Base-by-base conservation (phyloP, 1,139 yeast species). In the Yamadazyma triangularis region DNA sequence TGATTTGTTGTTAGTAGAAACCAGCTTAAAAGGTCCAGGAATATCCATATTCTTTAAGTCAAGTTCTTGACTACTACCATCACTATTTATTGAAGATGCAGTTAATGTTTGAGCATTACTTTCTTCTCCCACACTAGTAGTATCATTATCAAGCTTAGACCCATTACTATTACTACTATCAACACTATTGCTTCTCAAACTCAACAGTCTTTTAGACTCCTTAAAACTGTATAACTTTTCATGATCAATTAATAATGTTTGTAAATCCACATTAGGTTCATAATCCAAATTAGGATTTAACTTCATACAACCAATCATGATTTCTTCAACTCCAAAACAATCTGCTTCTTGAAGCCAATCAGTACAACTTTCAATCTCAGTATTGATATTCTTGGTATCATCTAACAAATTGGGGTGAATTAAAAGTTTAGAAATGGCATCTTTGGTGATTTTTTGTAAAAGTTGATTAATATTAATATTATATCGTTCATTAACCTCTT, bases 341-440 rank as follows among this genome's bases (percentile, higher is more conserved):
- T 40, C 45, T 4, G 39, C 44, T 7, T 40, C 31, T n/a, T 39
- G 28, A 7, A 18, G 9, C 20, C 20, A 18, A 18, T 18, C 9
- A 9, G 20, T 18, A 18, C 20, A 18, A 18, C 9, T 6, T 6
- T 18, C 9, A 18, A 18, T 18, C 20, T 18, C 20, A 18, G 6
- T 18, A 9, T 6, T 18, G 6, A 18, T 18, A 9, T 18, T 18
- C 6, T 18, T 28, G 35, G 51, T 45, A 9, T 65, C 40, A 10
- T 42, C 39, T 4, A 64, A 38, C 27, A 77, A 57, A 31, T 69
- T 64, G 1, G 81, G 79, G 41, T 79, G 83, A 8, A 77, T 39
- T 20, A 60, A 47, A 40, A 73, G 58, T 1, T 53, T 41, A 28
- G 39, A 45, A 25, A 48, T 40, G 16, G 39, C 40, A 1, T 23